Evolutionary conservation across 495 filamentous ascomycete species (phyloP).

Genomic region (Hypoxylon lienhwacheense): DNA sequence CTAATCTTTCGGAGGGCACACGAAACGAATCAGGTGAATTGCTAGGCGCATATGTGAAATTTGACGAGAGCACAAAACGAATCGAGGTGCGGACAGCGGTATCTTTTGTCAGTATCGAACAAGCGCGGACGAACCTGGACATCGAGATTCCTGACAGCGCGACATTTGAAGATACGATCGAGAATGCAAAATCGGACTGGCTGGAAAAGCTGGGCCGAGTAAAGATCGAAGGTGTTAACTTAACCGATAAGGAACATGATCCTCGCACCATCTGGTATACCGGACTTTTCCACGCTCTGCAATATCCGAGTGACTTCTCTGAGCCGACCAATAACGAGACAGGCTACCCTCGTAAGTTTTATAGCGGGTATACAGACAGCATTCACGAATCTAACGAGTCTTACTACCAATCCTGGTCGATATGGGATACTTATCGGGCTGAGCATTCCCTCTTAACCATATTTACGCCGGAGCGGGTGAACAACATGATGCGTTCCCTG

Average conservation of each 20-base stretch:
- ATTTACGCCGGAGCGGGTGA: conserved; percentile 39
- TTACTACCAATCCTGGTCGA: conserved; percentile 43
- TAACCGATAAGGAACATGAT: conserved; percentile 35
- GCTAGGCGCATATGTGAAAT: conserved; percentile 36
- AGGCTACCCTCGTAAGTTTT: conserved; percentile 27
- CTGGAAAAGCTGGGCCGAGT: conserved; percentile 38
- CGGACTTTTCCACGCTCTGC: conserved; percentile 38
- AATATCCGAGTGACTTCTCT: conserved; percentile 41
- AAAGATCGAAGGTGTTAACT: conserved; percentile 37
- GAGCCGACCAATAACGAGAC: conserved; percentile 28
- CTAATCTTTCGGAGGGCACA: conserved; percentile 21
- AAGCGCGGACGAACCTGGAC: conserved; percentile 40
- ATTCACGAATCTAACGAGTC: conserved; percentile 36
- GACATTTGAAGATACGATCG: conserved; percentile 33
- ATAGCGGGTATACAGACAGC: conserved; percentile 41
- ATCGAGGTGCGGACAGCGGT: conserved; percentile 40
- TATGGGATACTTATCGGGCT: conserved; percentile 42
- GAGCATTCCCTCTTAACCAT: conserved; percentile 39
- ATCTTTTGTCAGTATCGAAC: conserved; percentile 41
- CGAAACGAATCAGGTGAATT: conserved; percentile 22
- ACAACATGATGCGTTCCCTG: conserved; percentile 39
- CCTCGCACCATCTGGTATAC: conserved; percentile 41
- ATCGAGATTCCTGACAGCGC: conserved; percentile 36
- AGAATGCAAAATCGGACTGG: conserved; percentile 34
- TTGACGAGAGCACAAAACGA: conserved; percentile 14